A percentile compares a stretch with the other conserved stretches of the same genome.
phyloP scores from a whole-genome alignment of 1,284 basidiomycete species.

The Porogramme epimiltina region DNA sequence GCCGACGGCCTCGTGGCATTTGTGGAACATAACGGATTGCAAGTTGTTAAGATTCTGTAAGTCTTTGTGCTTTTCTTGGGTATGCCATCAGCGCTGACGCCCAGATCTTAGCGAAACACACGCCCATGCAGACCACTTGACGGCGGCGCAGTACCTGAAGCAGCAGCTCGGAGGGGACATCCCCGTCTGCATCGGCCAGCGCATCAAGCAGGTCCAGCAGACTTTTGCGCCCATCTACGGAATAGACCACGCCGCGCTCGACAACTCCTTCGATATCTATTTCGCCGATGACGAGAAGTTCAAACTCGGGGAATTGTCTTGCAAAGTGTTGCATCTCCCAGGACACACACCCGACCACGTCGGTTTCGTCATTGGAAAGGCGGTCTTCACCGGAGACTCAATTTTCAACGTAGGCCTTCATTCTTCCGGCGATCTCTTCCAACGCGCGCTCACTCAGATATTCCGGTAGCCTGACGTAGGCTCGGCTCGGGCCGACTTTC shows the following conservation, averaged over 20 bases:
- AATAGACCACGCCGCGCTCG: conserved; percentile 28
- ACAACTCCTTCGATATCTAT: conserved; percentile 37
- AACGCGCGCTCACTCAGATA: neutral
- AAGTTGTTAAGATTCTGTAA: conserved; percentile 38
- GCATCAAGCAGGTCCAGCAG: conserved; percentile 40
- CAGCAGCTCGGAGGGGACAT: conserved; percentile 30
- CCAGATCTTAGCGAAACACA: conserved; percentile 38
- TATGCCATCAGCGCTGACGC: neutral
- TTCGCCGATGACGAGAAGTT: conserved; percentile 41
- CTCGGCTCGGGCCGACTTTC: conserved; percentile 43
- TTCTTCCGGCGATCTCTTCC: no score
- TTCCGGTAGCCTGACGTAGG: conserved; percentile 39
- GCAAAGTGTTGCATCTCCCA: conserved; percentile 38
- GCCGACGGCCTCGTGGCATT: conserved; percentile 39
- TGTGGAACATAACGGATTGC: conserved; percentile 32
- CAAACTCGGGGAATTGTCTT: conserved; percentile 34
- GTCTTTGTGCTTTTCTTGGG: conserved; percentile 9
- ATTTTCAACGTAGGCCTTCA: conserved; percentile 40
- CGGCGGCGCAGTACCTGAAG: conserved; percentile 41
- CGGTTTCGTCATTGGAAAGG: conserved; percentile 40
- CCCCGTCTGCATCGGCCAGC: conserved; percentile 40
- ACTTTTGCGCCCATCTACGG: conserved; percentile 40
- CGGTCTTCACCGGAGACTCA: conserved; percentile 43
- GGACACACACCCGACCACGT: conserved; percentile 43
- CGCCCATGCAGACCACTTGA: conserved; percentile 45